A percentile compares a stretch with the other conserved stretches of the same genome.
These are phyloP conservation scores for Boletus sp. DNA, from an alignment of 768 basidiomycete genomes.

Conservation along the genomic window DNA sequence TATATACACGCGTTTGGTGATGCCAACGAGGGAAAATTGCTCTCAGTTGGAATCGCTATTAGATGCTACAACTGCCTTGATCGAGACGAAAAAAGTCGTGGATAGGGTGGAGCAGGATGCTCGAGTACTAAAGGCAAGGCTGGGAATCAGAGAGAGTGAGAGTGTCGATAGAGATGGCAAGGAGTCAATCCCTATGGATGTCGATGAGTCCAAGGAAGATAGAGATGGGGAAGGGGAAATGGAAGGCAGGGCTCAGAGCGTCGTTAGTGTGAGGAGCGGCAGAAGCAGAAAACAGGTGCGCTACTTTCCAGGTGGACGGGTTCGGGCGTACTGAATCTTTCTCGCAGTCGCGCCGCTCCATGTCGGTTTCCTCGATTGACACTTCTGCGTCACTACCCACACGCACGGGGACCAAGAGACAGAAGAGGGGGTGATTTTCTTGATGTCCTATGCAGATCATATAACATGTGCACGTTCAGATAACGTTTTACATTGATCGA, in stretches of 20 bases:
- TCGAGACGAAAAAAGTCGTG: constrained; percentile 86
- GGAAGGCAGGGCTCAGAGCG: constrained; percentile 63
- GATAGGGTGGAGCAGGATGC: constrained; percentile 89
- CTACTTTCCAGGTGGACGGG: background rate
- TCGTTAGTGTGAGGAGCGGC: constrained; percentile 54
- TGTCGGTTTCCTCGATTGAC: constrained; percentile 76
- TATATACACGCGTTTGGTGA: constrained; percentile 72
- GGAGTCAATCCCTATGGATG: constrained; percentile 46
- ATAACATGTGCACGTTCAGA: constrained; percentile 8
- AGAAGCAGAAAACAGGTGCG: constrained; percentile 57
- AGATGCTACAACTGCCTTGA: constrained; percentile 64
- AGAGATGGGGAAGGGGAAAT: constrained; percentile 36
- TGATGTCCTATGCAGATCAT: background rate
- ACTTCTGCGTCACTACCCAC: constrained; percentile 52
- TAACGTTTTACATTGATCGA: constrained; percentile 10
- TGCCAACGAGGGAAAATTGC: constrained; percentile 88
- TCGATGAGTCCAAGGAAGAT: constrained; percentile 41
- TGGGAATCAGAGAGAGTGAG: constrained; percentile 51
- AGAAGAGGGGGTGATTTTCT: constrained; percentile 45
- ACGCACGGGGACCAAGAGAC: constrained; percentile 53
- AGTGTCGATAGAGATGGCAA: constrained; percentile 37
- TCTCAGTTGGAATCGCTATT: constrained; percentile 70
- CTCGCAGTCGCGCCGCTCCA: constrained; percentile 54
- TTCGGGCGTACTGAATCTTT: background rate
- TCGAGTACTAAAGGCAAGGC: constrained; percentile 58